Percentiles rank a stretch among this genome's conserved stretches.
These are phyloP conservation scores for Lentinula detonsa DNA, from an alignment of 768 basidiomycete species.

Conservation along the genomic window DNA sequence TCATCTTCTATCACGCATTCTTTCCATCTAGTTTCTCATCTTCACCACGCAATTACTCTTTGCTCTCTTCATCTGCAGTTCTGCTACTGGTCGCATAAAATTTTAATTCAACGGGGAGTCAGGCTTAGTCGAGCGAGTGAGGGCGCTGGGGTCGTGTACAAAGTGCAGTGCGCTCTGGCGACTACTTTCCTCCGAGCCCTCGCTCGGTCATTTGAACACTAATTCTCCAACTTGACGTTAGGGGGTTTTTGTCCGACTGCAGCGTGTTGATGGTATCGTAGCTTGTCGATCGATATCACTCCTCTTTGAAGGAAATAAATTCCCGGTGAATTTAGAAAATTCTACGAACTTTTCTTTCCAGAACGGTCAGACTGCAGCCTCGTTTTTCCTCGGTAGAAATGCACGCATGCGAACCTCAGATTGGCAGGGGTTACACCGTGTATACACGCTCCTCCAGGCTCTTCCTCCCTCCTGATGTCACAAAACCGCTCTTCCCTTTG, in stretches of 20 bases:
- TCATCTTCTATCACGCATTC: background rate
- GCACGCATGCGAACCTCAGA: background rate
- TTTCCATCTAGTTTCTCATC: background rate
- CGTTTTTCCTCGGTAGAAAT: background rate
- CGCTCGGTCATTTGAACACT: background rate
- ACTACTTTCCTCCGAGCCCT: background rate
- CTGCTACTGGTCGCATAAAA: conserved; percentile 1
- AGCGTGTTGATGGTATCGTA: conserved; percentile 4
- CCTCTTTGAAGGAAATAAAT: conserved; percentile 1
- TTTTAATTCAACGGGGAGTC: background rate
- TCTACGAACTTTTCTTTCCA: background rate
- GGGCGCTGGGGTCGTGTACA: background rate
- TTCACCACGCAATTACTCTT: background rate
- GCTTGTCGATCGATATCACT: conserved; percentile 7
- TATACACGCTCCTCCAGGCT: background rate
- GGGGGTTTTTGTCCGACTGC: background rate
- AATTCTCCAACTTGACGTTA: conserved; percentile 7
- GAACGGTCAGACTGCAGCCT: conserved; percentile 1
- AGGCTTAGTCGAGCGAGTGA: background rate
- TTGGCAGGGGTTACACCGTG: background rate
- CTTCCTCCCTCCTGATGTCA: background rate
- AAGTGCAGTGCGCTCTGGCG: conserved; percentile 3
- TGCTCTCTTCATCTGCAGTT: conserved; percentile 4
- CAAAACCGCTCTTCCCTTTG: background rate
- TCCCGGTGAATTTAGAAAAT: conserved; percentile 7